Conservation (phyloP, 2,329 filamentous ascomycete species). For the Hypoxylon sp. region DNA sequence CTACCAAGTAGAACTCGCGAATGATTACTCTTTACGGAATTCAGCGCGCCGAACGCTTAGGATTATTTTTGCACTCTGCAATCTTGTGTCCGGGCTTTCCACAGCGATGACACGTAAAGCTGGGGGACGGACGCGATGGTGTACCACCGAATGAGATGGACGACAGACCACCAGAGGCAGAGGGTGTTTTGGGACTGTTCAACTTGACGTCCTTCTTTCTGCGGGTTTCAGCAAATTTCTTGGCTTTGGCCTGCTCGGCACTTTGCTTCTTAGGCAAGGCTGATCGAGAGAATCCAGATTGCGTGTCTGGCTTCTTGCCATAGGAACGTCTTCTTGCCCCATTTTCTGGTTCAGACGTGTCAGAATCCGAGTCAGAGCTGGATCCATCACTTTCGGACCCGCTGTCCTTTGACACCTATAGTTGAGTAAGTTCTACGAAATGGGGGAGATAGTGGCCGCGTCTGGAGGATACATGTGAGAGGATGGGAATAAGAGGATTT, state of each 20-base stretch:
- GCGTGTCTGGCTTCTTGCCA: conserved; percentile 52
- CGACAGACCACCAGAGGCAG: conserved; percentile 49
- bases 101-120: conserved; percentile 67
- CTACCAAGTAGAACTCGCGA: conserved; percentile 1
- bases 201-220: conserved; percentile 74
- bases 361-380: conserved; percentile 50
- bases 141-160: conserved; percentile 59
- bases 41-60: conserved; percentile 34
- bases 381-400: conserved; percentile 51
- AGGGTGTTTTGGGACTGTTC: conserved; percentile 54
- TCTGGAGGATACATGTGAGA: no score
- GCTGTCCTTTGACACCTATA: conserved; percentile 38
- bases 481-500: conserved; percentile 47
- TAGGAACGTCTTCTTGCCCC: conserved; percentile 43
- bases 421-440: conserved; percentile 47
- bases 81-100: conserved; percentile 67
- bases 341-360: conserved; percentile 40
- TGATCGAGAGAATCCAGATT: conserved; percentile 51
- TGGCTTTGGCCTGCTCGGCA: conserved; percentile 56
- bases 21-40: conserved; percentile 8
- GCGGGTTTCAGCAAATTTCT: conserved; percentile 64
- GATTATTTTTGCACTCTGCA: conserved; percentile 39
- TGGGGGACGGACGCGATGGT: conserved; percentile 41
- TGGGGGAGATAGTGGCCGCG: conserved; percentile 46
- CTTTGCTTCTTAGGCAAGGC: conserved; percentile 57